phyloP scores from a whole-genome alignment of 176 grass and related monocot species.

The Musa itinerans region DNA sequence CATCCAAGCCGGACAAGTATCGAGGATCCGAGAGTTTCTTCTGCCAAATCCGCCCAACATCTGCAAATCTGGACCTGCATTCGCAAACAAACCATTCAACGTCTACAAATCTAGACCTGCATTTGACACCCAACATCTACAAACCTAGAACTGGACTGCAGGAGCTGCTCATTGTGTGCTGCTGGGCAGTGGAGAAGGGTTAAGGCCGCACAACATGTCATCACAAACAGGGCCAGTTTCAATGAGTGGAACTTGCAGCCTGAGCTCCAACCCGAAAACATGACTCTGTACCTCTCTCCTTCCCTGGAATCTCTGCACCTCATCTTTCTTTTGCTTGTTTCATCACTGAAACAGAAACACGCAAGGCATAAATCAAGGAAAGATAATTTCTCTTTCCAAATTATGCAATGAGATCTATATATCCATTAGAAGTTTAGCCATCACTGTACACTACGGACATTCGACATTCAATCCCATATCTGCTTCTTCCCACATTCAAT shows the following conservation, averaged over 20 bases:
- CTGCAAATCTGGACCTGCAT: slow-evolving; percentile 47
- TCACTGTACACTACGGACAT: no score
- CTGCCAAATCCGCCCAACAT: slow-evolving; percentile 83
- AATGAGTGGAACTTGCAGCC: background rate
- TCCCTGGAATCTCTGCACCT: background rate
- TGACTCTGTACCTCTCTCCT: background rate
- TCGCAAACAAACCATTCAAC: slow-evolving; percentile 32
- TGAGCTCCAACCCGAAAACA: no score
- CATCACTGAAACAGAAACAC: background rate
- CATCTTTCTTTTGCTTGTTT: background rate
- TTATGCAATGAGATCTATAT: no score
- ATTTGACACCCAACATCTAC: background rate
- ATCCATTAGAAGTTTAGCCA: no score
- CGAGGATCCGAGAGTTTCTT: slow-evolving; percentile 54
- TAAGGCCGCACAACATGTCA: background rate
- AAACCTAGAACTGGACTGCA: background rate
- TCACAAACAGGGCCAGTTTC: background rate
- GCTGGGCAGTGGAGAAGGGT: background rate
- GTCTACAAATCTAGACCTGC: slow-evolving; percentile 53
- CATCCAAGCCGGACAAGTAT: slow-evolving; percentile 39
- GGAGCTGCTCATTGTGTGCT: background rate
- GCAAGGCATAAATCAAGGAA: background rate
- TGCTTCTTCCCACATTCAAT: no score
- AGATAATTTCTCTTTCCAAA: background rate
- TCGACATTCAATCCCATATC: no score